Conservation (phyloP, 257 asterid genomes). For the Salvia rosmarinus region DNA sequence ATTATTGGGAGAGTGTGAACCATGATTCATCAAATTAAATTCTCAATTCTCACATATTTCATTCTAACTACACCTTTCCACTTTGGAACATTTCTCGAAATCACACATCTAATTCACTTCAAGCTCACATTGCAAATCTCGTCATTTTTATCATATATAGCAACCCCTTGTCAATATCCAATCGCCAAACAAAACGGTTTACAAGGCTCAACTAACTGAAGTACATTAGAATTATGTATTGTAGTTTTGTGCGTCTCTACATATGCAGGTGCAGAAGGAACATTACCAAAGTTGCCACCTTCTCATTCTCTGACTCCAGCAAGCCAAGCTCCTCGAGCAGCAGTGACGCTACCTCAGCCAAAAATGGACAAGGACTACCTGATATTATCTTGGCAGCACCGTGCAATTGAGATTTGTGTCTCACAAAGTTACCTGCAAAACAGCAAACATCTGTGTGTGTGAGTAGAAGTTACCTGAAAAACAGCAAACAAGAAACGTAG, state of each 20-base stretch:
- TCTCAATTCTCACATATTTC: too few species aligned
- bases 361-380: too few species aligned
- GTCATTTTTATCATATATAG: too few species aligned
- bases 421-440: slow-evolving; percentile 5
- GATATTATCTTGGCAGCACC: background rate
- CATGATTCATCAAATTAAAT: too few species aligned
- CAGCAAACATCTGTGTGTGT: too few species aligned
- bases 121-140: too few species aligned
- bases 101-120: too few species aligned
- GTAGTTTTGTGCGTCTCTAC: background rate
- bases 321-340: background rate
- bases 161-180: background rate
- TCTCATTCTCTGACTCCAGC: background rate
- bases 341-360: background rate
- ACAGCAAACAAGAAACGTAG: background rate
- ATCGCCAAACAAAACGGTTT: background rate
- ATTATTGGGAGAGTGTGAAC: too few species aligned
- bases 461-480: slow-evolving; percentile 21
- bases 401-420: background rate
- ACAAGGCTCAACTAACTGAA: background rate
- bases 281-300: background rate
- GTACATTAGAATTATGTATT: background rate
- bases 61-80: too few species aligned
- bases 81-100: too few species aligned
- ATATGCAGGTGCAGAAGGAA: slow-evolving; percentile 6